Evolutionary conservation across 2,329 filamentous ascomycete genomes (phyloP), one percentile per base, ranked within the genome.

Genomic region (Gaeumannomyces tritici): DNA sequence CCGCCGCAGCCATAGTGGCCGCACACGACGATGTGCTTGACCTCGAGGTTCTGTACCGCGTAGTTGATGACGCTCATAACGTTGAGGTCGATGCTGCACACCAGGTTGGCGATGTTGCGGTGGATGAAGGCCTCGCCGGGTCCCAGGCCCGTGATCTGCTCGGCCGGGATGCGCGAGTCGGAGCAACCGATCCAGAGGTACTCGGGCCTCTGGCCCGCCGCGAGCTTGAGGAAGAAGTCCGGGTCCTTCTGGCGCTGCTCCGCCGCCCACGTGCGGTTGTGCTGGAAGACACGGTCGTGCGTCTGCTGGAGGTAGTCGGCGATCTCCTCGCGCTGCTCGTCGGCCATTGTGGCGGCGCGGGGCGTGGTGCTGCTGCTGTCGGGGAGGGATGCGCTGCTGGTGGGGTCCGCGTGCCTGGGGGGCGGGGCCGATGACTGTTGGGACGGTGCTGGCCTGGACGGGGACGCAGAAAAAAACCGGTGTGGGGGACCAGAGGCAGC

Each of bases 41-140:
- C 88, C 72, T 89, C 82, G 55, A 96, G 82, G 74, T 93, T 86
- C 69, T 83, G 80, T 66, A 96, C 91, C 66, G 91, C 90, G 73
- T 92, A 97, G 73, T 95, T 87, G 75, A 96, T 90, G 69, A 96
- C 91, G 73, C 84, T 84, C 73, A 90, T 87, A 60, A 87, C 86
- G 74, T 87, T 92, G 70, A 96, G 83, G 73, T 97, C 93, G 66
- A 86, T 88, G 72, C 87, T 85, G 76, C 86, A 86, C 63, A 96
- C 83, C 67, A 96, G 82, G 80, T 96, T 96, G 77, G 91, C 92
- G 74, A 96, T 96, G 79, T 97, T 96, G 76, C 93, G 90, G 81
- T 96, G 91, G 68, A 96, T 89, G 75, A 96, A 97, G 70, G 93
- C 89, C 76, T 96, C 91, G 68, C 92, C 92, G n/a, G 92, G 90